A percentile compares a stretch with the other conserved stretches of the same genome.
Conservation (phyloP, 2,329 filamentous ascomycete genomes). For the Acephala macrosclerotiorum region DNA sequence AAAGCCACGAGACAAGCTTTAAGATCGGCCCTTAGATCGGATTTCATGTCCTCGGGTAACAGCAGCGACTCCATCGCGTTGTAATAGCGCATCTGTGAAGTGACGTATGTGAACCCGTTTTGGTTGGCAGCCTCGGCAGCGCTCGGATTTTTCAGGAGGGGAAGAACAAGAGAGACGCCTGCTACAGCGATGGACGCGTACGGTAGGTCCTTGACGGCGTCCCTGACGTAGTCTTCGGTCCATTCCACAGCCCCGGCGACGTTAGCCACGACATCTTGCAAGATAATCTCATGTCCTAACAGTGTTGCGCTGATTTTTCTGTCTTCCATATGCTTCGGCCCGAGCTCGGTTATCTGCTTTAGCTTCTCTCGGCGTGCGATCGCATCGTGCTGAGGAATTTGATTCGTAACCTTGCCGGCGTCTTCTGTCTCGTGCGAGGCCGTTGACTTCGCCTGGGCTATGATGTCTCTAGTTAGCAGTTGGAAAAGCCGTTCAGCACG, state of each 20-base stretch:
- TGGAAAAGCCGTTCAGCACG: background rate
- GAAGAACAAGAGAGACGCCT: conserved; percentile 48
- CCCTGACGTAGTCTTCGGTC: conserved; percentile 37
- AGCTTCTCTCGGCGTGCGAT: conserved; percentile 20
- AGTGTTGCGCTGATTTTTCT: conserved; percentile 29
- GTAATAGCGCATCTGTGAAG: conserved; percentile 45
- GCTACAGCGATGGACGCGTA: conserved; percentile 45
- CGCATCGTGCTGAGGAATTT: conserved; percentile 21
- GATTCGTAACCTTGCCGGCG: conserved; percentile 15
- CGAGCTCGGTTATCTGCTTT: conserved; percentile 16
- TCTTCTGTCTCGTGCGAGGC: conserved; percentile 18
- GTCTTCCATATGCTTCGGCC: conserved; percentile 29
- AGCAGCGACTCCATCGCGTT: conserved; percentile 42
- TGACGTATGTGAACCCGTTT: conserved; percentile 46
- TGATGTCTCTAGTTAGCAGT: conserved; percentile 1
- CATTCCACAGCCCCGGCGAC: conserved; percentile 32
- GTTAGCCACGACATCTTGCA: conserved; percentile 37
- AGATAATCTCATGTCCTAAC: conserved; percentile 32
- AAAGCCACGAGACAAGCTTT: conserved; percentile 37
- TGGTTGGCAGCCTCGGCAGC: conserved; percentile 42
- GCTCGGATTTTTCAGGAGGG: conserved; percentile 45
- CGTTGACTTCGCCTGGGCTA: conserved; percentile 18
- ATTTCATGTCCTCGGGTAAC: conserved; percentile 19
- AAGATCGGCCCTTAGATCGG: conserved; percentile 29
- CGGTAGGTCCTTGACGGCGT: conserved; percentile 43